Evolutionary conservation across 495 filamentous ascomycete species (phyloP).

Genomic region (Filosporella fistucella): DNA sequence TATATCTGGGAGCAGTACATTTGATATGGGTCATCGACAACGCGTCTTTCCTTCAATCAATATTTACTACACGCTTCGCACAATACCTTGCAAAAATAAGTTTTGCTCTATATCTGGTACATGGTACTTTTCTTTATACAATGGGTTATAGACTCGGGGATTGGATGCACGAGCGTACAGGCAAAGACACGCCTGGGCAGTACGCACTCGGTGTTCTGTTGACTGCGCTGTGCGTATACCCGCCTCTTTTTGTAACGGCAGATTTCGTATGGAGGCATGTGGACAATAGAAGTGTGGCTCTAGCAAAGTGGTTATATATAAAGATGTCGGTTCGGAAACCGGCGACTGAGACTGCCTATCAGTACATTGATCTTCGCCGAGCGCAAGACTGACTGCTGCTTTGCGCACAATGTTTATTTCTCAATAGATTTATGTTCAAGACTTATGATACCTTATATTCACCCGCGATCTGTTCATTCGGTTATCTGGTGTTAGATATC

Average conservation of each 20-base stretch:
- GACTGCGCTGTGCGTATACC: slow-evolving; percentile 29
- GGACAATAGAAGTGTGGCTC: slow-evolving; percentile 45
- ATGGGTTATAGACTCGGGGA: slow-evolving; percentile 25
- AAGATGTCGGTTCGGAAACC: background rate
- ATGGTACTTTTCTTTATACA: slow-evolving; percentile 46
- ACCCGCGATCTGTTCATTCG: too few relatives aligned
- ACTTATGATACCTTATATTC: too few relatives aligned
- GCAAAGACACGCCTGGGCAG: background rate
- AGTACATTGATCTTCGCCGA: too few relatives aligned
- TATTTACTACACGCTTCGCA: slow-evolving; percentile 50
- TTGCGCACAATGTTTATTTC: too few relatives aligned
- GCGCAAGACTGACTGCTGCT: too few relatives aligned
- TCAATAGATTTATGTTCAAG: too few relatives aligned
- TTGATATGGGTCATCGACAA: slow-evolving; percentile 52
- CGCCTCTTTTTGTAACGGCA: slow-evolving; percentile 40
- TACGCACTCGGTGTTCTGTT: background rate
- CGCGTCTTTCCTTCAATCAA: slow-evolving; percentile 39
- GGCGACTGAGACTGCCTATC: too few relatives aligned
- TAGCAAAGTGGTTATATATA: slow-evolving; percentile 39
- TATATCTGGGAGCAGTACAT: slow-evolving; percentile 44
- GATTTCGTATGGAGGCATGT: slow-evolving; percentile 49
- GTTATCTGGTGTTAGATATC: too few relatives aligned
- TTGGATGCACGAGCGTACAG: background rate
- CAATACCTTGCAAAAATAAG: slow-evolving; percentile 58
- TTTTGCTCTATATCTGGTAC: slow-evolving; percentile 51